phyloP scores from a whole-genome alignment of 1,284 basidiomycete species.

The Ceratobasidium sp. region DNA sequence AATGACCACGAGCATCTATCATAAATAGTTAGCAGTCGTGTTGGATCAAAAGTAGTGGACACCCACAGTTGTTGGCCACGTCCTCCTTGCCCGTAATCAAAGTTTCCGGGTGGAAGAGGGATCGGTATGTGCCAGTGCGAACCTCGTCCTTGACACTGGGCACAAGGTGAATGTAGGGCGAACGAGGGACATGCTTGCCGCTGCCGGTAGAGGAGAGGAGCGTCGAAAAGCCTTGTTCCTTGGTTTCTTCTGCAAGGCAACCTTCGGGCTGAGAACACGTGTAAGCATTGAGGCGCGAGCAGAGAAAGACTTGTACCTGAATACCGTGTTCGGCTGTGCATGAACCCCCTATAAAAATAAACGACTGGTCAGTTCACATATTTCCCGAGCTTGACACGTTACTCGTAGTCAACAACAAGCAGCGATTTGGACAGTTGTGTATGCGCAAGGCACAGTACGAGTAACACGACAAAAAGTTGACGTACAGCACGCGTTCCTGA shows the following conservation, averaged over 20 bases:
- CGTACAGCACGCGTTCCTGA: slow-evolving; percentile 84
- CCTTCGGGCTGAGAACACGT: slow-evolving; percentile 77
- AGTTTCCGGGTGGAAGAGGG: slow-evolving; percentile 98
- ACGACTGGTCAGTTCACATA: slow-evolving; percentile 39
- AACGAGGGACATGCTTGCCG: slow-evolving; percentile 97
- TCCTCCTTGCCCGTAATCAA: slow-evolving; percentile 99
- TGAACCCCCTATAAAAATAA: slow-evolving; percentile 80
- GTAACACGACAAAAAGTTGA: slow-evolving; percentile 14
- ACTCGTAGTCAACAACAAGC: neutral
- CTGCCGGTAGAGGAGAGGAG: slow-evolving; percentile 84
- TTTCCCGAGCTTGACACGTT: neutral
- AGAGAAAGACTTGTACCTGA: slow-evolving; percentile 56
- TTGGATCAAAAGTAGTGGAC: slow-evolving; percentile 1
- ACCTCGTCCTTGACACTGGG: slow-evolving; percentile 96
- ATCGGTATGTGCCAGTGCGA: slow-evolving; percentile 91
- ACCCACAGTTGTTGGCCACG: slow-evolving; percentile 96
- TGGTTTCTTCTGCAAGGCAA: slow-evolving; percentile 79
- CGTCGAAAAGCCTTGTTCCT: slow-evolving; percentile 93
- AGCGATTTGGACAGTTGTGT: neutral
- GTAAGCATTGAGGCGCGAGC: neutral
- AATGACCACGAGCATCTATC: slow-evolving; percentile 94
- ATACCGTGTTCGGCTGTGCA: slow-evolving; percentile 99
- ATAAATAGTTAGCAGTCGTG: slow-evolving; percentile 40
- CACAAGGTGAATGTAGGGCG: slow-evolving; percentile 96
- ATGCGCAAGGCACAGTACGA: neutral